Evolutionary conservation across 768 basidiomycete genomes (phyloP).

Genomic region (Lentinula boryana): DNA sequence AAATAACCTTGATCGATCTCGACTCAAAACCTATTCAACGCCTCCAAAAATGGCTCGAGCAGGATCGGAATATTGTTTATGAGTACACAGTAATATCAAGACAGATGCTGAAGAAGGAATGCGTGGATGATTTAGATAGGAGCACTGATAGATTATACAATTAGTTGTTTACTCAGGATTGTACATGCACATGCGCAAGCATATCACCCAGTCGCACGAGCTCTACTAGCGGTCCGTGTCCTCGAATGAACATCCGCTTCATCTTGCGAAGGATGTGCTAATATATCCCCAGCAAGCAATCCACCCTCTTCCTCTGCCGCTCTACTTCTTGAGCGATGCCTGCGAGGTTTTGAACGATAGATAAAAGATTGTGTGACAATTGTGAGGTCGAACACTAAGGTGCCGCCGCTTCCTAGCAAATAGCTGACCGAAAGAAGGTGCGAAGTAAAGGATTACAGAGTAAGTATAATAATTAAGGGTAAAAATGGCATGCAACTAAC

Average conservation of each 20-base stretch:
- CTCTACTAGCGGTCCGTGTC: neutral
- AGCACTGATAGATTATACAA: neutral
- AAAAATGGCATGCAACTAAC: conserved; percentile 41
- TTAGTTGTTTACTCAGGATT: neutral
- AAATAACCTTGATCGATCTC: conserved; percentile 75
- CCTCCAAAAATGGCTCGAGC: conserved; percentile 62
- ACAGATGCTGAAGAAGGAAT: conserved; percentile 9
- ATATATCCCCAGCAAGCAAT: conserved; percentile 2
- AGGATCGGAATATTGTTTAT: conserved; percentile 65
- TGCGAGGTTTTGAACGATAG: conserved; percentile 52
- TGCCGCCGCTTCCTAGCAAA: conserved; percentile 88
- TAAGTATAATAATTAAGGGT: neutral
- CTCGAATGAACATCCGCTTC: neutral
- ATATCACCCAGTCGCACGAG: neutral
- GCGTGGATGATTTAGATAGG: conserved; percentile 11
- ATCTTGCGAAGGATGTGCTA: neutral
- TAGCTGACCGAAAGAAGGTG: conserved; percentile 45
- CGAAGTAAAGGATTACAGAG: neutral
- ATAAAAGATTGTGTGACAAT: conserved; percentile 84
- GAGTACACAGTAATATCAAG: conserved; percentile 25
- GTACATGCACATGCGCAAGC: neutral
- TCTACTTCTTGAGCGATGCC: conserved; percentile 19
- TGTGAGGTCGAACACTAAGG: conserved; percentile 87
- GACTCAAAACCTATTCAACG: conserved; percentile 71
- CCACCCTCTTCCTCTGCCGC: conserved; percentile 16